These are phyloP conservation scores for Kentomonas sorsogonicus DNA, from an alignment of 208 protist genomes.

Conservation along the genomic window DNA sequence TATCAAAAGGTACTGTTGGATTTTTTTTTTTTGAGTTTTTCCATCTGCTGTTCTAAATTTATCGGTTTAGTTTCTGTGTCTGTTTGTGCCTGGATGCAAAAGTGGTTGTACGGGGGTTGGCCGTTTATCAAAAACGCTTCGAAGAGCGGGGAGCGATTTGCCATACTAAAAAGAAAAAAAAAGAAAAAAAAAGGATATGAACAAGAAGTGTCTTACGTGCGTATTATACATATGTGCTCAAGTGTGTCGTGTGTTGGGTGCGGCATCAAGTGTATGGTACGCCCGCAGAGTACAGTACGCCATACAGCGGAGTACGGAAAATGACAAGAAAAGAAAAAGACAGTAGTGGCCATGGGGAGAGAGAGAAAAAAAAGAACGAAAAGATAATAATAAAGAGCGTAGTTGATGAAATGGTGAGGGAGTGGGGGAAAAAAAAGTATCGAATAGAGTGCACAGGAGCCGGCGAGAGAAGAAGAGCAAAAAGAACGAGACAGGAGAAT, in stretches of 20 bases:
- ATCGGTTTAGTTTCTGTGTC: neutral
- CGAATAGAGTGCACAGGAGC: neutral
- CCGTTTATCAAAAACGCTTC: neutral
- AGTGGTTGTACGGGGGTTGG: neutral
- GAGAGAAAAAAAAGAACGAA: constrained; percentile 9
- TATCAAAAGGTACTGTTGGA: neutral
- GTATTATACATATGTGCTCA: too few relatives aligned
- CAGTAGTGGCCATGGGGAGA: neutral
- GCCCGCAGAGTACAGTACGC: neutral
- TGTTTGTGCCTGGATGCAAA: neutral
- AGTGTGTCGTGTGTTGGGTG: too few relatives aligned
- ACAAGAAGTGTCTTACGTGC: too few relatives aligned
- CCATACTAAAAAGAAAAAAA: neutral
- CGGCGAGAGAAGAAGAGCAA: constrained; percentile 7
- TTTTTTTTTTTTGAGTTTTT: neutral
- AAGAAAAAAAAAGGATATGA: constrained; percentile 4
- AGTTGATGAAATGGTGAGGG: constrained; percentile 3
- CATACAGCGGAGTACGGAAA: neutral
- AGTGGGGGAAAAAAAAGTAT: constrained; percentile 7
- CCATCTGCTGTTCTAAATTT: neutral
- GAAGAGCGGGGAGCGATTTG: constrained; percentile 1
- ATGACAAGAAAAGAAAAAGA: neutral
- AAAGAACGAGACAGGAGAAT: neutral
- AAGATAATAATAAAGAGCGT: neutral
- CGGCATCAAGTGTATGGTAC: too few relatives aligned